phyloP scores from a whole-genome alignment of 805 yeast species.

The Cyberlindnera sargentensis region DNA sequence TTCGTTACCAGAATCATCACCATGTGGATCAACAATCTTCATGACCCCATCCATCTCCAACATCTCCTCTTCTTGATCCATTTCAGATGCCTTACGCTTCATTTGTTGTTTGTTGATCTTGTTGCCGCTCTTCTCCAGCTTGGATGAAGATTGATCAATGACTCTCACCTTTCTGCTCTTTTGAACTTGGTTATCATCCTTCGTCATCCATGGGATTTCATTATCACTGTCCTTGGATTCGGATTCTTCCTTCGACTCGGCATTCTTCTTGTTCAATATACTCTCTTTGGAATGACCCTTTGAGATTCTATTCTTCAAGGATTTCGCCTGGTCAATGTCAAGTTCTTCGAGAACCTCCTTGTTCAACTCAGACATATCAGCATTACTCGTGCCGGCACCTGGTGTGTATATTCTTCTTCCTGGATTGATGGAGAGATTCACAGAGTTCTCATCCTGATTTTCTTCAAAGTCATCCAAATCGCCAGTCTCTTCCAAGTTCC shows the following conservation, averaged over 20 bases:
- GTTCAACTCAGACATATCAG: slow-evolving; percentile 30
- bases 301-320: slow-evolving; percentile 35
- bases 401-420: slow-evolving; percentile 86
- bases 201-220: slow-evolving; percentile 46
- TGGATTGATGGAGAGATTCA: slow-evolving; percentile 48
- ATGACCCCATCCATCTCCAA: slow-evolving; percentile 49
- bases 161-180: slow-evolving; percentile 41
- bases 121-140: slow-evolving; percentile 36
- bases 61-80: slow-evolving; percentile 32
- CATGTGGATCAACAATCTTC: slow-evolving; percentile 42
- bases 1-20: slow-evolving; percentile 29
- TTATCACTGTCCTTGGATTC: slow-evolving; percentile 19
- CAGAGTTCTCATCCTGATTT: slow-evolving; percentile 31
- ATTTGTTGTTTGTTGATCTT: slow-evolving; percentile 23
- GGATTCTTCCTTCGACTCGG: slow-evolving; percentile 1
- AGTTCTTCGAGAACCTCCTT: slow-evolving; percentile 35
- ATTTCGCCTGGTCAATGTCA: slow-evolving; percentile 42
- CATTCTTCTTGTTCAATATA: slow-evolving; percentile 4
- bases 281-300: slow-evolving; percentile 5
- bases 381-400: slow-evolving; percentile 23
- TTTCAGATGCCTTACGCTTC: slow-evolving; percentile 27
- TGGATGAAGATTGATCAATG: slow-evolving; percentile 44
- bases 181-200: slow-evolving; percentile 21
- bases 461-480: slow-evolving; percentile 34
- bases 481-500: slow-evolving; percentile 40